Percentiles rank a stretch among this genome's conserved stretches.
Evolutionary conservation across 169 alveolate species (phyloP).

Genomic region (Babesia gibsoni): DNA sequence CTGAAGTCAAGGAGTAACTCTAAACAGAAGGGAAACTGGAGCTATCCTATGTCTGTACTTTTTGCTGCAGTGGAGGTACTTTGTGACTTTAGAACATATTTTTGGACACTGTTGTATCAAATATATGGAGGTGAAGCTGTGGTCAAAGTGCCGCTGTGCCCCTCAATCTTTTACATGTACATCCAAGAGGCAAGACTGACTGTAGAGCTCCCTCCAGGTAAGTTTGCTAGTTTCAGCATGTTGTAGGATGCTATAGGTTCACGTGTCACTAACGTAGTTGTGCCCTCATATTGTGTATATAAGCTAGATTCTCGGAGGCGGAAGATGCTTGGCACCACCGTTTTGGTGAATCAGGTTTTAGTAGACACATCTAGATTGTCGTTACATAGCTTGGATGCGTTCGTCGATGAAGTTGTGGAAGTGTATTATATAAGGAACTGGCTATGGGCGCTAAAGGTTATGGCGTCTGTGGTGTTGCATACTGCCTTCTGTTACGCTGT

Average conservation of each 20-base stretch:
- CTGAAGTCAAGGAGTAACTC: neutral
- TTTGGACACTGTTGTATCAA: neutral
- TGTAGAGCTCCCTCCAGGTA: conserved; percentile 29
- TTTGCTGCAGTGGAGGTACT: neutral
- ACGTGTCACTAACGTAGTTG: neutral
- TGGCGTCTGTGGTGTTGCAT: conserved; percentile 3
- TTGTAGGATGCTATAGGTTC: neutral
- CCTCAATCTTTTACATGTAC: conserved; percentile 25
- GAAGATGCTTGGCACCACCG: neutral
- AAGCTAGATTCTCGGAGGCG: neutral
- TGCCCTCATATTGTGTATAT: neutral
- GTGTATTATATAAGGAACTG: conserved; percentile 1
- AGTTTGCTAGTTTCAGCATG: neutral
- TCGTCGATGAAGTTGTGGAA: neutral
- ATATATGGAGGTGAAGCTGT: neutral
- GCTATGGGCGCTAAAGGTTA: conserved; percentile 8
- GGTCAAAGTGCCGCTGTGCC: conserved; percentile 9
- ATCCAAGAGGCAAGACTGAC: neutral
- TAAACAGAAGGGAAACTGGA: neutral
- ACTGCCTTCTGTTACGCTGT: neutral
- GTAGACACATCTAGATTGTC: neutral
- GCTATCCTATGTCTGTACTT: too few species aligned
- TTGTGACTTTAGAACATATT: neutral
- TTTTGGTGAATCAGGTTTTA: neutral
- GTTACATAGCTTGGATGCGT: neutral